Percentiles rank a stretch among this genome's conserved stretches.
Conservation (phyloP, 2,329 filamentous ascomycete species). For the Penicillium sp. region DNA sequence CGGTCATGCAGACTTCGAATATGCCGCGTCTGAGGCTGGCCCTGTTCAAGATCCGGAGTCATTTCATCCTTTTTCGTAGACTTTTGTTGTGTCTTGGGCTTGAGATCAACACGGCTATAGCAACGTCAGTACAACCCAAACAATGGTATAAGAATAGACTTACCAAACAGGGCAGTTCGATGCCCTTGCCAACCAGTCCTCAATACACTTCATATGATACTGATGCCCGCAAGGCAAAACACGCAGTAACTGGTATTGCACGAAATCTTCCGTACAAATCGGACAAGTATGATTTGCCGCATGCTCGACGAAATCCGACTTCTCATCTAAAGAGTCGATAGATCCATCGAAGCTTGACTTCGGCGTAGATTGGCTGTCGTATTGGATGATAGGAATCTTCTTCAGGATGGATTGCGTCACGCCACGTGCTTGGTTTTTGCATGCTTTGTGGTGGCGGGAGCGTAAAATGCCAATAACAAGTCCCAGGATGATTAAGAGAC, state of each 20-base stretch:
- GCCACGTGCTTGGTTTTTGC: neutral
- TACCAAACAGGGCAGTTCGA: slow-evolving; percentile 3
- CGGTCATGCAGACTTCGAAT: neutral
- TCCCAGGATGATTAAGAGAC: slow-evolving; percentile 1
- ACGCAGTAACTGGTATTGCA: slow-evolving; percentile 1
- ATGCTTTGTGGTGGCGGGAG: neutral
- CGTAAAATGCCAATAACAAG: slow-evolving; percentile 1
- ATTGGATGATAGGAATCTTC: slow-evolving; percentile 6
- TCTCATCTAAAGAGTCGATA: neutral
- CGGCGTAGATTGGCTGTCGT: neutral
- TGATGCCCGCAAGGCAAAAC: slow-evolving; percentile 3
- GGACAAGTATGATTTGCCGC: slow-evolving; percentile 2
- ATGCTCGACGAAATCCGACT: neutral
- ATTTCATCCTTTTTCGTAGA: neutral
- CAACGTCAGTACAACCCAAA: neutral
- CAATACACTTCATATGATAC: slow-evolving; percentile 1
- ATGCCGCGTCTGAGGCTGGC: neutral
- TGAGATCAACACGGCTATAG: neutral
- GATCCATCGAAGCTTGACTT: neutral
- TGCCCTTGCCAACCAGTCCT: slow-evolving; percentile 1
- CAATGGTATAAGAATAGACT: neutral
- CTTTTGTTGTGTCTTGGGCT: neutral
- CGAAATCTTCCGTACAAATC: slow-evolving; percentile 7
- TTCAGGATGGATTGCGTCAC: slow-evolving; percentile 1
- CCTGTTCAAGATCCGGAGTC: neutral